phyloP scores from a whole-genome alignment of 2,329 filamentous ascomycete genomes.

The Aspergillus quadricinctus region DNA sequence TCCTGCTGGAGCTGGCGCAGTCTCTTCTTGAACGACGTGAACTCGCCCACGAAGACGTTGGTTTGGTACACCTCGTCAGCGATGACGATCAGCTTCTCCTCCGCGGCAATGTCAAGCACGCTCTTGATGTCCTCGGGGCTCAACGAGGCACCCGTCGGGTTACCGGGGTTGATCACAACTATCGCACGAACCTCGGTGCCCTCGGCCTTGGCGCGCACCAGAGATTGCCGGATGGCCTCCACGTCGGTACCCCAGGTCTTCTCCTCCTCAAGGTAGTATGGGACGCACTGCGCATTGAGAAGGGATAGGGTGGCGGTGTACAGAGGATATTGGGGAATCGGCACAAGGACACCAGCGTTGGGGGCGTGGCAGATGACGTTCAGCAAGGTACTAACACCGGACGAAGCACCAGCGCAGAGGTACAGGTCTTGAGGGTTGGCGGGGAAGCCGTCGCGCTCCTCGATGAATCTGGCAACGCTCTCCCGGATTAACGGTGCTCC shows the following conservation, averaged over 20 bases:
- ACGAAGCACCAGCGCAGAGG: constrained; percentile 85
- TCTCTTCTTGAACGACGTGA: constrained; percentile 91
- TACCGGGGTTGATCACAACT: constrained; percentile 97
- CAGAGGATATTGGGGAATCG: constrained; percentile 95
- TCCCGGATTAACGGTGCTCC: constrained; percentile 82
- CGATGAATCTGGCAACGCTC: constrained; percentile 88
- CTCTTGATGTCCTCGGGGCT: constrained; percentile 71
- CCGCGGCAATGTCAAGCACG: constrained; percentile 80
- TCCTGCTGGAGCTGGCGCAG: constrained; percentile 75
- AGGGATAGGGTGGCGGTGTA: constrained; percentile 91
- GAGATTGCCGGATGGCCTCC: constrained; percentile 66
- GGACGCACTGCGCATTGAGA: constrained; percentile 79
- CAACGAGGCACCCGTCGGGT: constrained; percentile 89
- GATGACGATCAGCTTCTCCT: constrained; percentile 82
- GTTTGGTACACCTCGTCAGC: constrained; percentile 99
- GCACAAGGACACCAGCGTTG: constrained; percentile 79
- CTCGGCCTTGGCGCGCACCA: constrained; percentile 68
- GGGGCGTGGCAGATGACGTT: constrained; percentile 78
- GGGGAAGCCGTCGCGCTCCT: constrained; percentile 84
- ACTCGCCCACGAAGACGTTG: constrained; percentile 92
- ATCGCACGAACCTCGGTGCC: constrained; percentile 88
- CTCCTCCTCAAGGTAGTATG: constrained; percentile 88
- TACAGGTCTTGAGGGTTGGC: constrained; percentile 79
- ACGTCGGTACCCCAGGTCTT: constrained; percentile 85
- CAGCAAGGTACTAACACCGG: constrained; percentile 89